A percentile compares a stretch with the other conserved stretches of the same genome.
These are phyloP conservation scores for Calcarisporium arbuscula DNA, from an alignment of 2,329 filamentous ascomycete species.

Conservation along the genomic window DNA sequence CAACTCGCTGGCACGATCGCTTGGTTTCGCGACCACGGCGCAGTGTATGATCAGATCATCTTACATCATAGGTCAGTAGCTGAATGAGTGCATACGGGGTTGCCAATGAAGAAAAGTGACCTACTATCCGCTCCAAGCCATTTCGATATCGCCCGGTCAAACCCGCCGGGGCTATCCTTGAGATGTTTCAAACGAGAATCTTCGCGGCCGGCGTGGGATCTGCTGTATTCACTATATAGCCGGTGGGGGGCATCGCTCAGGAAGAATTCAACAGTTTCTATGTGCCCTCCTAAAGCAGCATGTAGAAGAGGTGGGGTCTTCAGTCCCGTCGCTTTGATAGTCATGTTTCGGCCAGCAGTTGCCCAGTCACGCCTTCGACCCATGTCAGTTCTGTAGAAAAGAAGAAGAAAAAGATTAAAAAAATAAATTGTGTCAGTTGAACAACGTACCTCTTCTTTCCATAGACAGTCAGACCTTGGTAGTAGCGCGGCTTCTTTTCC, in stretches of 20 bases:
- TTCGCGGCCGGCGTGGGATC: conserved; percentile 50
- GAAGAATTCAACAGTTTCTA: conserved; percentile 74
- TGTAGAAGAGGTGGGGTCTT: conserved; percentile 53
- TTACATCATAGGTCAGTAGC: conserved; percentile 23
- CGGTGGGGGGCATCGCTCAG: conserved; percentile 62
- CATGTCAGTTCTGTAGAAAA: conserved; percentile 9
- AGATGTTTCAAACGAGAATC: conserved; percentile 59
- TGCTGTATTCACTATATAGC: conserved; percentile 61
- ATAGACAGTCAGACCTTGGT: conserved; percentile 70
- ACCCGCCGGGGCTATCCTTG: conserved; percentile 50
- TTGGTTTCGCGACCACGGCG: conserved; percentile 44
- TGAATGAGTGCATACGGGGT: background rate
- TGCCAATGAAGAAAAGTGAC: conserved; percentile 21
- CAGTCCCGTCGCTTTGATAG: conserved; percentile 31
- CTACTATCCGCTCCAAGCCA: conserved; percentile 58
- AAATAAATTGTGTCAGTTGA: too few species aligned
- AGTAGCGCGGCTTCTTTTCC: conserved; percentile 61
- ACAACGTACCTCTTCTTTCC: conserved; percentile 55
- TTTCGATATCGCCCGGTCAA: conserved; percentile 54
- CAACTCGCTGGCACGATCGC: conserved; percentile 40
- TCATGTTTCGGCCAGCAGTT: conserved; percentile 46
- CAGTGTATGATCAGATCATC: conserved; percentile 62
- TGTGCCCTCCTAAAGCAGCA: conserved; percentile 48
- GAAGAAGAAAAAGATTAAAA: background rate
- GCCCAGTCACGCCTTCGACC: conserved; percentile 60